phyloP scores from a whole-genome alignment of 177 flowering plant species.

The Vitis hybrid region DNA sequence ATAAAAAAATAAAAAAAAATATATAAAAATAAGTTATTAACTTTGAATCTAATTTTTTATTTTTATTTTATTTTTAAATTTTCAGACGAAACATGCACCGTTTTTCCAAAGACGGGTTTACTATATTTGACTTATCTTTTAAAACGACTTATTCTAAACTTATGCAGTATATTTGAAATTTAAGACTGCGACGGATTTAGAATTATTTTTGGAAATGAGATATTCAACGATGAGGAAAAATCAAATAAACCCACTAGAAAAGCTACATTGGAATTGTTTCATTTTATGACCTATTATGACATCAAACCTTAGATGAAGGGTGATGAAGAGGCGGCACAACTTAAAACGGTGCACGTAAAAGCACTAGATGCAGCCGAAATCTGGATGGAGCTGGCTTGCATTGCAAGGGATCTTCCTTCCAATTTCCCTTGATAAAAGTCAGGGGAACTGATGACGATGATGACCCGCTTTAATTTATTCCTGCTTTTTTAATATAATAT shows the following conservation, averaged over 20 bases:
- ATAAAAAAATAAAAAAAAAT: too few relatives aligned
- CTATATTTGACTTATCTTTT: too few relatives aligned
- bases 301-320: background rate
- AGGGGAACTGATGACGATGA: constrained; percentile 9
- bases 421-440: constrained; percentile 4
- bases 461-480: constrained; percentile 10
- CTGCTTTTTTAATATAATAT: background rate
- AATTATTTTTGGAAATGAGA: too few relatives aligned
- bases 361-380: background rate
- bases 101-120: fast-evolving
- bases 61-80: too few relatives aligned
- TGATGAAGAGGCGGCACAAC: background rate
- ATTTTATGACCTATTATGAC: background rate
- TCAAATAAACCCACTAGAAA: too few relatives aligned
- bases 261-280: too few relatives aligned
- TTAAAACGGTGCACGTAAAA: background rate
- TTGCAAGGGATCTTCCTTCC: constrained; percentile 29
- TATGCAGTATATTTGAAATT: too few relatives aligned
- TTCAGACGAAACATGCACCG: too few relatives aligned
- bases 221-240: too few relatives aligned
- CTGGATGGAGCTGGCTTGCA: constrained; percentile 19
- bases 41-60: too few relatives aligned
- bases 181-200: too few relatives aligned
- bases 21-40: fast-evolving
- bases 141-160: too few relatives aligned